phyloP scores from a whole-genome alignment of 2,329 filamentous ascomycete species.

The Trichoderma sp. region DNA sequence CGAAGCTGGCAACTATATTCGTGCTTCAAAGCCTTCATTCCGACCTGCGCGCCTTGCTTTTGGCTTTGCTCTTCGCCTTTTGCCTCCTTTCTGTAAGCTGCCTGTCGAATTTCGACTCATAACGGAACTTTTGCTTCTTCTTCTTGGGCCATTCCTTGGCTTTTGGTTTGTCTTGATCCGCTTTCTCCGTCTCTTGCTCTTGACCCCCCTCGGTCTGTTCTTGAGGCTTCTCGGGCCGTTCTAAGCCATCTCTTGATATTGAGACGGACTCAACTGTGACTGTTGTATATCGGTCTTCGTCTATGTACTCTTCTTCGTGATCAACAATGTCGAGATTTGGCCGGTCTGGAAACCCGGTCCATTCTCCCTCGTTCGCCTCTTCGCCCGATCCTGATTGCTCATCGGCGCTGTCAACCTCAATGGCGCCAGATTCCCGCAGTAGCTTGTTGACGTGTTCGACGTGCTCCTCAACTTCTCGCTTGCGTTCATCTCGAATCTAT shows the following conservation, averaged over 20 bases:
- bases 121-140: constrained; percentile 89
- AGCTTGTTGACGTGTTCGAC: constrained; percentile 72
- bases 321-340: constrained; percentile 57
- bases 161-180: constrained; percentile 32
- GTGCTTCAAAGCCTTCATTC: not conserved
- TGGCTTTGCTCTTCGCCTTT: constrained; percentile 64
- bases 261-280: constrained; percentile 90
- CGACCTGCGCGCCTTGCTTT: constrained; percentile 44
- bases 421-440: constrained; percentile 57
- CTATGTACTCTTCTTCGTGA: constrained; percentile 89
- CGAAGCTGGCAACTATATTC: constrained; percentile 1
- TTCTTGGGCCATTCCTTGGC: constrained; percentile 57
- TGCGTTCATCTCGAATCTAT: constrained; percentile 80
- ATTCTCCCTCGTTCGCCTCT: constrained; percentile 54
- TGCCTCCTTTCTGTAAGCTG: constrained; percentile 70
- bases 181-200: constrained; percentile 29
- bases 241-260: constrained; percentile 70
- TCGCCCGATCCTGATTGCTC: constrained; percentile 21
- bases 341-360: constrained; percentile 63
- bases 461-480: constrained; percentile 77
- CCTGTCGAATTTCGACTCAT: constrained; percentile 84
- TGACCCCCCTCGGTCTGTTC: constrained; percentile 40
- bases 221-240: constrained; percentile 46
- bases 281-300: constrained; percentile 93
- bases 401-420: constrained; percentile 34